Evolutionary conservation across 169 alveolate species (phyloP), one percentile per base, ranked within the genome.

Genomic region (Nephromyces sp.): DNA sequence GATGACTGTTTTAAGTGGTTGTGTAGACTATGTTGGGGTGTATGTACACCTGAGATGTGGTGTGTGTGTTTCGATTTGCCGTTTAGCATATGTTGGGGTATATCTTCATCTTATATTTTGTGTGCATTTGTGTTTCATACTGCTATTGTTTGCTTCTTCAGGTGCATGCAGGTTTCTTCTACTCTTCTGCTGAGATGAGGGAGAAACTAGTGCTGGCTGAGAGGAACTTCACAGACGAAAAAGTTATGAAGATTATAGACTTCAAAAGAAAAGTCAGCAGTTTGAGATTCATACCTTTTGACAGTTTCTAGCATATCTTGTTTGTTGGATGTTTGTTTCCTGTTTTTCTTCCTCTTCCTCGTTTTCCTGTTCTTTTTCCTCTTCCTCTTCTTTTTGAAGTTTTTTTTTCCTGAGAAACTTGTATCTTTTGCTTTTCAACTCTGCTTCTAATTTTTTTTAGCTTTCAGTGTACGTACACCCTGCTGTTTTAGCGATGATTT

Each of bases 91-190:
- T 57, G n/a, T 15, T 25, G 24, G n/a, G 3, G 6, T 57, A 2
- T 25, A 2, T 57, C 6, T 57, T 3, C 21, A 3, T 6, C 6
- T 57, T 3, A 57, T 3, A 25, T 57, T 57, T 2, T 31, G 30
- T 57, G n/a, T 34, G 27, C 6, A 31, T 51, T 3, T 24, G 70
- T 28, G 2, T 64, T 24, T 2, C 52, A 4, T 29, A 5, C 4
- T n/a, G 32, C 1, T 33, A 29, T 70, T 77, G 78, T 92, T 34
- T 87, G n/a, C n/a, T n/a, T n/a, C n/a, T n/a, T n/a, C n/a, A n/a
- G n/a, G n/a, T n/a, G n/a, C n/a, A 91, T 77, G 84, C 98, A n/a
- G 97, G 98, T 34, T 97, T 97, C 90, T 94, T 93, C 86, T 97
- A 96, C 89, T 89, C 95, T 62, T 86, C 86, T 53, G 98, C 99